phyloP scores from a whole-genome alignment of 768 basidiomycete genomes.

The Lactifluus piperatus region DNA sequence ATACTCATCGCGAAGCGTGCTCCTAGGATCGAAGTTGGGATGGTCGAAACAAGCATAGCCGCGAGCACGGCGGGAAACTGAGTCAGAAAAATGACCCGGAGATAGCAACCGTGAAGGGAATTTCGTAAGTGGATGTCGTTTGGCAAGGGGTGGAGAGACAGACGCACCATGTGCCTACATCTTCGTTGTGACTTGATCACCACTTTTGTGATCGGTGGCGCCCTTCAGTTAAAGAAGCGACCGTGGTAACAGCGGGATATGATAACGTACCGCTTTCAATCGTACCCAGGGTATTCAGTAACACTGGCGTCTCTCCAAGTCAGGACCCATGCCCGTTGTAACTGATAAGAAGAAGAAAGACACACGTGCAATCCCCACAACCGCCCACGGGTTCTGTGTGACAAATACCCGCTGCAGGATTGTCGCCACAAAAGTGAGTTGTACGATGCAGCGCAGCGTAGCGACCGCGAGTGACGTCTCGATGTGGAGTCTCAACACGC shows the following conservation, averaged over 20 bases:
- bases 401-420: conserved; percentile 69
- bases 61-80: conserved; percentile 60
- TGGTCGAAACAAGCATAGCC: conserved; percentile 65
- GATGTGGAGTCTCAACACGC: conserved; percentile 55
- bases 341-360: conserved; percentile 9
- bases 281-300: conserved; percentile 71
- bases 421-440: conserved; percentile 66
- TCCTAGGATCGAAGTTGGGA: conserved; percentile 73
- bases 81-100: not conserved
- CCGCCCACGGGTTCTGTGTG: conserved; percentile 63
- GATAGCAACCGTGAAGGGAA: not conserved
- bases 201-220: conserved; percentile 33
- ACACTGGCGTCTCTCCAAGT: conserved; percentile 30
- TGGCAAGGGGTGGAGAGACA: not conserved
- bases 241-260: not conserved
- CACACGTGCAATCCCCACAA: conserved; percentile 65
- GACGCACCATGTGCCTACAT: conserved; percentile 60
- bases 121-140: not conserved
- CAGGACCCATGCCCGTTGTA: not conserved
- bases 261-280: conserved; percentile 55
- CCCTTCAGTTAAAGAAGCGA: not conserved
- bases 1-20: conserved; percentile 67
- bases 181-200: conserved; percentile 72
- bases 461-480: conserved; percentile 60
- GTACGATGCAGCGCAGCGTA: conserved; percentile 65